Conservation (phyloP, 371 early-diverging fungal genomes). For the Mortierella sp. region DNA sequence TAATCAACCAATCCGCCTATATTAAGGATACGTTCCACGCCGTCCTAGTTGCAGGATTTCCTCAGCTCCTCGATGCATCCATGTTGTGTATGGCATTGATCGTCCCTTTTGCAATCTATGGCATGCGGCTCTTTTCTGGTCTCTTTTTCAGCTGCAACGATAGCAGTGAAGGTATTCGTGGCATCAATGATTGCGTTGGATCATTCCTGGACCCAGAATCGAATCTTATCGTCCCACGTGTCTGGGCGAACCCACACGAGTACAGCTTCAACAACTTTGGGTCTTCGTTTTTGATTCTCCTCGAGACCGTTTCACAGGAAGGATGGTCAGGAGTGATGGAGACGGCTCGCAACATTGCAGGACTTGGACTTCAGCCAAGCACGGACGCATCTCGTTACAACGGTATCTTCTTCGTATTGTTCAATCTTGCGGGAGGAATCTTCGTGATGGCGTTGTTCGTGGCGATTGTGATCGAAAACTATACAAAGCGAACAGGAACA, state of each 20-base stretch:
- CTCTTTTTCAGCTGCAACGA: conserved; percentile 72
- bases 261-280: conserved; percentile 78
- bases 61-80: conserved; percentile 70
- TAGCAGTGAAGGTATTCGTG: conserved; percentile 13
- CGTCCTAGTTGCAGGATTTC: conserved; percentile 66
- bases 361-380: conserved; percentile 59
- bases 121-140: conserved; percentile 70
- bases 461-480: conserved; percentile 77
- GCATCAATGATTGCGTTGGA: conserved; percentile 19
- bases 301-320: conserved; percentile 77
- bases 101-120: conserved; percentile 77
- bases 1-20: conserved; percentile 68
- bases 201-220: conserved; percentile 5
- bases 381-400: conserved; percentile 65
- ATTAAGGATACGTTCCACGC: conserved; percentile 73
- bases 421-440: conserved; percentile 71
- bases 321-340: conserved; percentile 77
- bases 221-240: conserved; percentile 61
- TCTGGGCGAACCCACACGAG: conserved; percentile 72
- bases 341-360: conserved; percentile 64
- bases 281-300: conserved; percentile 65
- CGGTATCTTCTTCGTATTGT: conserved; percentile 73
- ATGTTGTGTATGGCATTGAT: conserved; percentile 64
- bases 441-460: conserved; percentile 75
- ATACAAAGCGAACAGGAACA: conserved; percentile 69